Base-by-base conservation (phyloP, 345 rosid species). In the Heritiera fomes region DNA sequence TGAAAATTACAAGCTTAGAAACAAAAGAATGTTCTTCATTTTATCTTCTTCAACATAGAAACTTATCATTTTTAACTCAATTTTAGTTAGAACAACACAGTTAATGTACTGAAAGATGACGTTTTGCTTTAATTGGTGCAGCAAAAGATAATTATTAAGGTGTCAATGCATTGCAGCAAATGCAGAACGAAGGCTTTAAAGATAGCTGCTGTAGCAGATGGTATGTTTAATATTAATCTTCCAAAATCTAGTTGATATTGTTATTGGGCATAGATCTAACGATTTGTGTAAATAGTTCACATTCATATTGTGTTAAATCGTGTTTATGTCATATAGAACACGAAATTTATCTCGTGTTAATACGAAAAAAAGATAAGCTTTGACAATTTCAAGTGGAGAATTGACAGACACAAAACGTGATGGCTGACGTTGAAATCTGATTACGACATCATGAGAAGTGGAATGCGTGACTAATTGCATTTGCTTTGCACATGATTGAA, bases 111-210 rank as follows among this genome's bases (percentile, higher is more conserved):
- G 1, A 17, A 55, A 55, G 1, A 17, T 55, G 60, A 55, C 11
- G 32, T 69, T 23, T 55, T n/a, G 7, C 23, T 28, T 68, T 23
- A 9, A 67, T 62, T 61, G 56, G 28, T 75, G 61, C 85, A 87
- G 89, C 80, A 83, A 81, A 87, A 87, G 85, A 83, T 85, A 68
- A 56, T 80, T 64, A 83, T 83, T 53, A 73, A 73, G 68, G 4
- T 83, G 47, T 53, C 77, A 18, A 23, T 23, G 28, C 28, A 23
- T 23, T 23, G 28, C 28, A 23, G 28, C 28, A 23, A 23, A 23
- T 23, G 89, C 80, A 55, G 84, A 58, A 72, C 71, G 47, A 87
- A 81, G 65, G 86, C 85, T 30, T 60, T 85, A 81, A 17, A 79
- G 73, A 63, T 73, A 71, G 86, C 89, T 8, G 83, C 85, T 14